These are phyloP conservation scores for Brassica carinata DNA, from an alignment of 345 rosid genomes.

Conservation along the genomic window DNA sequence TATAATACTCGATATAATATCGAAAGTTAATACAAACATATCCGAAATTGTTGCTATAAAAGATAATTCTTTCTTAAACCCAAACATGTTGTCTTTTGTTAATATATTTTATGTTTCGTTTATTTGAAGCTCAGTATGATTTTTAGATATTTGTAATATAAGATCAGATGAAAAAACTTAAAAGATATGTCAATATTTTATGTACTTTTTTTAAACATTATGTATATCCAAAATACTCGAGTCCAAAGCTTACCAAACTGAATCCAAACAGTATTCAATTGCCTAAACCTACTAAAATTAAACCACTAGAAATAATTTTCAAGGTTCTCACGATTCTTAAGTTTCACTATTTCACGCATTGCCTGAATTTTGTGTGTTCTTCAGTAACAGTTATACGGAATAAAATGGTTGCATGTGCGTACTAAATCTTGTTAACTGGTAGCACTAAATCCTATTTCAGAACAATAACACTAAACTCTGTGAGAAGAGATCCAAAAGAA, in stretches of 20 bases:
- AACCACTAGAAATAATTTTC: neutral
- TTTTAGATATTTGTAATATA: neutral
- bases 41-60: neutral
- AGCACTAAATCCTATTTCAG: constrained; percentile 29
- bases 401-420: neutral
- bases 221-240: neutral
- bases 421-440: constrained; percentile 1
- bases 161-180: neutral
- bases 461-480: constrained; percentile 11
- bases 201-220: no score
- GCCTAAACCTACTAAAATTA: neutral
- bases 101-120: neutral
- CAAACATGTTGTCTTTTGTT: neutral
- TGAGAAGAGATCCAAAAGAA: constrained; percentile 25
- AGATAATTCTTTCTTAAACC: neutral
- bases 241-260: neutral
- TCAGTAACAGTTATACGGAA: neutral
- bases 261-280: neutral
- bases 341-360: neutral
- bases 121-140: neutral
- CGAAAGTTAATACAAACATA: neutral
- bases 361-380: neutral
- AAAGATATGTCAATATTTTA: neutral
- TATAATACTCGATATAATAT: no score
- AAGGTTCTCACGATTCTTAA: neutral